These are phyloP conservation scores for Wickerhamomyces queroliae DNA, from an alignment of 805 yeast species.

Conservation along the genomic window DNA sequence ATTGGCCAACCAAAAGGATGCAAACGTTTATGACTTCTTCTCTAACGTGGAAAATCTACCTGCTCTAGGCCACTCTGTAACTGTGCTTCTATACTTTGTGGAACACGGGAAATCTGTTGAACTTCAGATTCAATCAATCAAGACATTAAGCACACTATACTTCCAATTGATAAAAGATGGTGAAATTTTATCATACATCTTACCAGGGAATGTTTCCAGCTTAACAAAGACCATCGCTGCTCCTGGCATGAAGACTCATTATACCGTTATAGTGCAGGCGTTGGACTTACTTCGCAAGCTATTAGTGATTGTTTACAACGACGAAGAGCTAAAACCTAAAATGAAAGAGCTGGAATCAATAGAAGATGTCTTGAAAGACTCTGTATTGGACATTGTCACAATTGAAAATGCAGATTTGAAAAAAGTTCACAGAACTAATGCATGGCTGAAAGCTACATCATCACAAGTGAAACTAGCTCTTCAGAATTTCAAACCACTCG, in stretches of 20 bases:
- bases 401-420: slow-evolving; percentile 13
- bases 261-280: slow-evolving; percentile 26
- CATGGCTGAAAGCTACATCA: slow-evolving; percentile 53
- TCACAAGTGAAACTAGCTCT: slow-evolving; percentile 44
- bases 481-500: slow-evolving; percentile 15
- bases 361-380: slow-evolving; percentile 10
- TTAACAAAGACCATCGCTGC: slow-evolving; percentile 32
- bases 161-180: slow-evolving; percentile 34
- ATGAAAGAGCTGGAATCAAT: slow-evolving; percentile 16
- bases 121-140: slow-evolving; percentile 28
- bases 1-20: slow-evolving; percentile 16
- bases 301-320: slow-evolving; percentile 34
- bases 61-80: slow-evolving; percentile 41
- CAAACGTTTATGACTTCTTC: slow-evolving; percentile 21
- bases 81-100: slow-evolving; percentile 34
- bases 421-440: slow-evolving; percentile 35
- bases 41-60: slow-evolving; percentile 32
- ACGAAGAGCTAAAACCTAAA: slow-evolving; percentile 28
- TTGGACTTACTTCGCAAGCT: slow-evolving; percentile 27
- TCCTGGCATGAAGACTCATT: slow-evolving; percentile 30
- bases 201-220: slow-evolving; percentile 47
- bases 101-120: slow-evolving; percentile 21
- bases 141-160: slow-evolving; percentile 29
- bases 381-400: slow-evolving; percentile 13
- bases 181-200: slow-evolving; percentile 39